Conservation (phyloP, 208 protist genomes). For the Tritrichomonas musculus region DNA sequence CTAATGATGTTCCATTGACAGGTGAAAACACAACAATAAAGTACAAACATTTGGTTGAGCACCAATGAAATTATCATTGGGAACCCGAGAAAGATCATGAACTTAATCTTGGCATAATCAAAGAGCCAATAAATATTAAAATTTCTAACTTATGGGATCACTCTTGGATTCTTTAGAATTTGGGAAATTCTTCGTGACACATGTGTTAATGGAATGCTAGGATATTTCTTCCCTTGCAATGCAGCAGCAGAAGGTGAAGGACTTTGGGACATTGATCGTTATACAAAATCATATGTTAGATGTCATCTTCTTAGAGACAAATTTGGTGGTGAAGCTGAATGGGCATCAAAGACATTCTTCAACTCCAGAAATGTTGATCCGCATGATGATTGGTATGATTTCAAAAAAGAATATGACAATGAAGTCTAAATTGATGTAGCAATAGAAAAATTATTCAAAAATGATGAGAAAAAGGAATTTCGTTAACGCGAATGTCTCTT, state of each 20-base stretch:
- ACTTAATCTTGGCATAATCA: neutral
- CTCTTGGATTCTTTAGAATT: slow-evolving; percentile 16
- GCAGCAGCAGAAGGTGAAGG: neutral
- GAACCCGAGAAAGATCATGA: neutral
- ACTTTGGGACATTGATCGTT: neutral
- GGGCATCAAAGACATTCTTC: neutral
- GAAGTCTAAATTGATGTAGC: neutral
- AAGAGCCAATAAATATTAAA: neutral
- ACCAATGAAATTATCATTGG: neutral
- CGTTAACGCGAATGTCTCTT: neutral
- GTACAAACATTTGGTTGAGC: neutral
- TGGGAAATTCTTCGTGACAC: neutral
- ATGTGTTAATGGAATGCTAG: neutral
- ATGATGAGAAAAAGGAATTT: neutral
- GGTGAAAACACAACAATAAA: neutral
- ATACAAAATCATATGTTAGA: slow-evolving; percentile 2
- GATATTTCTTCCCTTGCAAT: slow-evolving; percentile 15
- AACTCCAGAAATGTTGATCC: neutral
- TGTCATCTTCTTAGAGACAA: neutral
- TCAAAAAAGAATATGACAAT: neutral
- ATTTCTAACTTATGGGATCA: neutral
- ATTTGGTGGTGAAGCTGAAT: neutral
- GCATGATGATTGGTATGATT: neutral
- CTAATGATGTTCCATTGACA: neutral
- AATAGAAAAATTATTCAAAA: neutral